Evolutionary conservation across 169 alveolate species (phyloP), one percentile per base, ranked within the genome.

Genomic region (Plasmodium berghei): DNA sequence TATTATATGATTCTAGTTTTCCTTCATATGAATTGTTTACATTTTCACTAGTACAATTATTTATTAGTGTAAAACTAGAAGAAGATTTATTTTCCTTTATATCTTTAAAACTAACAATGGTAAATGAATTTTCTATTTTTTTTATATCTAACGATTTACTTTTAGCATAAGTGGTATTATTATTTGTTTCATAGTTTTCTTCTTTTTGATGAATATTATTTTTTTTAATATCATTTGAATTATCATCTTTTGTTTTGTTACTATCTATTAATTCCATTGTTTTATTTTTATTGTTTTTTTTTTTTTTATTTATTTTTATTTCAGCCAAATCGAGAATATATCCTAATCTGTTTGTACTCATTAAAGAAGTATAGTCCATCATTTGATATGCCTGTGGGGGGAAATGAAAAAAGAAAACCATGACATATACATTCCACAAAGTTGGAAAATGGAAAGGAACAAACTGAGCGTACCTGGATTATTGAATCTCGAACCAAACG

Each of bases 321-420:
- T 75, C 88, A 1, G 94, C 94, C 14, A 91, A 45, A 58, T 91
- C 94, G 9, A 91, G 67, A 9, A 91, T 87, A 46, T 86, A 28
- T 4, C 94, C 94, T 20, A 91, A 49, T 42, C 94, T 87, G 45
- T 91, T 91, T 9, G 94, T 88, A 16, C 93, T 88, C 86, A 91
- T 74, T 0, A 91, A 67, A 9, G 94, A 87, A 24, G 94, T 87
- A 55, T 88, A 91, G 26, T 91, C 94, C 85, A 91, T 83, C 83
- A 92, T 89, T 16, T 92, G 92, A 20, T 91, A 91, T 5, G 92
- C 88, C 75, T 87, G 58, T 83, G n/a, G 72, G 63, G 64, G 91
- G 71, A n/a, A 5, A 6, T 18, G 12, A 67, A 67, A 46, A 67
- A 67, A 46, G 5, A 67, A 67, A 45, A 46, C 3, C 1, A 46